Evolutionary conservation across 345 rosid genomes (phyloP).

Genomic region (Ceriops zippeliana): DNA sequence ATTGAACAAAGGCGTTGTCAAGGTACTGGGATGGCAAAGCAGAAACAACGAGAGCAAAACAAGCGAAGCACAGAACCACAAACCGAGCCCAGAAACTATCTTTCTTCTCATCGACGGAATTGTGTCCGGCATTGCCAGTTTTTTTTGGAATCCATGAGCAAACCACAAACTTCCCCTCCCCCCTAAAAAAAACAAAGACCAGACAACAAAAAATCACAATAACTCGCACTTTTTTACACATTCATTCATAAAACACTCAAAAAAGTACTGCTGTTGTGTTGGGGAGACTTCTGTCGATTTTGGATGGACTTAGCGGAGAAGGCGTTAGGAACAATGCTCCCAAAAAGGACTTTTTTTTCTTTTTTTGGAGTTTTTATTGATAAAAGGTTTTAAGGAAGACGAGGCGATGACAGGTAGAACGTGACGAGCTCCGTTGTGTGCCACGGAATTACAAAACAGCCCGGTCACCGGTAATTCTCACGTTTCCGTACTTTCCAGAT

Average conservation of each 20-base stretch:
- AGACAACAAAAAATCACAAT: background rate
- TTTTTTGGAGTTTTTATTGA: background rate
- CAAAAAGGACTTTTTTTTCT: background rate
- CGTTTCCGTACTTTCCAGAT: too few relatives aligned
- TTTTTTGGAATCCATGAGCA: constrained; percentile 46
- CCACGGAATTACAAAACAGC: background rate
- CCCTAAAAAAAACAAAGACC: background rate
- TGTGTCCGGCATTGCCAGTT: constrained; percentile 41
- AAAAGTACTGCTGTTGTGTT: background rate
- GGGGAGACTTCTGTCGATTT: too few relatives aligned
- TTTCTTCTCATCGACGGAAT: constrained; percentile 36
- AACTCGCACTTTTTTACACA: background rate
- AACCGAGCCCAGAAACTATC: constrained; percentile 44
- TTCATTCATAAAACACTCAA: background rate
- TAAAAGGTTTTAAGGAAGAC: background rate
- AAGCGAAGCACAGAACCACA: constrained; percentile 46
- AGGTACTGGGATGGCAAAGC: constrained; percentile 38
- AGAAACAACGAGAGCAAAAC: constrained; percentile 41
- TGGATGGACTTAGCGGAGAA: background rate
- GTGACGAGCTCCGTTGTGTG: too few relatives aligned
- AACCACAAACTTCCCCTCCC: background rate
- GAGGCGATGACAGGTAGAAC: background rate
- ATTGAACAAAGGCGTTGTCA: constrained; percentile 41
- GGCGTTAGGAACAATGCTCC: background rate
- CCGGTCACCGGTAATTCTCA: background rate